These are phyloP conservation scores for Trichosanthes truncata DNA, from an alignment of 306 rosid genomes.

Conservation along the genomic window DNA sequence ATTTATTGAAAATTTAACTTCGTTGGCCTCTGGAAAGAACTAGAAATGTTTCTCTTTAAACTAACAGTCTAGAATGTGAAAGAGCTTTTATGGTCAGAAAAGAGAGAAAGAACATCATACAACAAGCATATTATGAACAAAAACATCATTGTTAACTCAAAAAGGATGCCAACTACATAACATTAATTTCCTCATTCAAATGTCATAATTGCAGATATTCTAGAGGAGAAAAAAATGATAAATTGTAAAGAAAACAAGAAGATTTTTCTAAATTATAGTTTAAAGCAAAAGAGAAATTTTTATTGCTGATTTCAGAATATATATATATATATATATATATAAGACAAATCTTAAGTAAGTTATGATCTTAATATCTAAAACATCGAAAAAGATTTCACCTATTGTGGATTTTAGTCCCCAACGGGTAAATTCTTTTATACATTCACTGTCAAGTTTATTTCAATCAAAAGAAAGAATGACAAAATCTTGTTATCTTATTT, in stretches of 20 bases:
- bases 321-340: too few relatives aligned
- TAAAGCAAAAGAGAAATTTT: too few relatives aligned
- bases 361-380: too few relatives aligned
- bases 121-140: not conserved
- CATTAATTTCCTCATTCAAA: not conserved
- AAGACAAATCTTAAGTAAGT: too few relatives aligned
- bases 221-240: not conserved
- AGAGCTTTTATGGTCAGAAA: slow-evolving; percentile 11
- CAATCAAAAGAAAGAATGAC: too few relatives aligned
- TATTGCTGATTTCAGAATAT: too few relatives aligned
- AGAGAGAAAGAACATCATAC: not conserved
- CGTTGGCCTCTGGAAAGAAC: slow-evolving; percentile 97
- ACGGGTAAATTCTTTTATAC: too few relatives aligned
- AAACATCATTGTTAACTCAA: not conserved
- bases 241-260: not conserved
- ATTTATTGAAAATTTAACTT: slow-evolving; percentile 78
- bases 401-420: too few relatives aligned
- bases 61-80: slow-evolving; percentile 14
- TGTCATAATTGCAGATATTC: not conserved
- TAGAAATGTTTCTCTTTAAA: slow-evolving; percentile 28
- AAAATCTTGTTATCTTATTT: too few relatives aligned
- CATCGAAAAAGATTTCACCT: too few relatives aligned
- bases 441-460: too few relatives aligned
- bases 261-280: not conserved
- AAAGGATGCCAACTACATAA: not conserved